These are phyloP conservation scores for Pittosporum tobira DNA, from an alignment of 129 eudicot species.

Conservation along the genomic window DNA sequence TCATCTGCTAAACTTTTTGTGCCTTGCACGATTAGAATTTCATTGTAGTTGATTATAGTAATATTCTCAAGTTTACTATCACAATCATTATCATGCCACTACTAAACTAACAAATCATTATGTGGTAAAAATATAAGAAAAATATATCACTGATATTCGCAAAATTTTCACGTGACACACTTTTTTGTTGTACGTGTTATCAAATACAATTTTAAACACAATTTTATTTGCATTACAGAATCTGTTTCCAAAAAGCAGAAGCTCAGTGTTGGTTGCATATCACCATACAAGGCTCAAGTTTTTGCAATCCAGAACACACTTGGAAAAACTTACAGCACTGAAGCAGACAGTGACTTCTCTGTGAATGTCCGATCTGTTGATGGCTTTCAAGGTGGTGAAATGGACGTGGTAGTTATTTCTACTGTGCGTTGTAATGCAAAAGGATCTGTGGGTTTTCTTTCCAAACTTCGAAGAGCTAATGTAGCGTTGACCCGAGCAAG, in stretches of 20 bases:
- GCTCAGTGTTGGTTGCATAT: conserved; percentile 46
- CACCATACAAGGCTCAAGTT: conserved; percentile 52
- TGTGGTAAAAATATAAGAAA: too few relatives aligned
- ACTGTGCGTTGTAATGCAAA: conserved; percentile 48
- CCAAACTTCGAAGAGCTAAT: conserved; percentile 42
- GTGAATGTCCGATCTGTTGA: conserved; percentile 40
- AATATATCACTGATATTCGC: too few relatives aligned
- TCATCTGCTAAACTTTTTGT: too few relatives aligned
- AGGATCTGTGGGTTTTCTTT: conserved; percentile 64
- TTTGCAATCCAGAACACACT: conserved; percentile 30
- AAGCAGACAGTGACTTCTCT: conserved; percentile 12
- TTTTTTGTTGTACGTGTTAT: too few relatives aligned
- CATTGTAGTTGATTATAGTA: too few relatives aligned
- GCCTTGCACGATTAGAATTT: too few relatives aligned
- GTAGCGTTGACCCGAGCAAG: conserved; percentile 78
- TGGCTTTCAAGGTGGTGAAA: conserved; percentile 47
- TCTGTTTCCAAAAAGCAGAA: conserved; percentile 29
- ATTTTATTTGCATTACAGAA: conserved; percentile 21
- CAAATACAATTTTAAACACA: too few relatives aligned
- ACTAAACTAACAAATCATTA: too few relatives aligned
- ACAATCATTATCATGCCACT: too few relatives aligned
- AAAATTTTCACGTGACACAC: too few relatives aligned
- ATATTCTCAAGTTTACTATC: too few relatives aligned
- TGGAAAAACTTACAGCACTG: conserved; percentile 11
- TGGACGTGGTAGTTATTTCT: conserved; percentile 63